Conservation (phyloP, 2,329 filamentous ascomycete species). For the Microcyclosporella mali region DNA sequence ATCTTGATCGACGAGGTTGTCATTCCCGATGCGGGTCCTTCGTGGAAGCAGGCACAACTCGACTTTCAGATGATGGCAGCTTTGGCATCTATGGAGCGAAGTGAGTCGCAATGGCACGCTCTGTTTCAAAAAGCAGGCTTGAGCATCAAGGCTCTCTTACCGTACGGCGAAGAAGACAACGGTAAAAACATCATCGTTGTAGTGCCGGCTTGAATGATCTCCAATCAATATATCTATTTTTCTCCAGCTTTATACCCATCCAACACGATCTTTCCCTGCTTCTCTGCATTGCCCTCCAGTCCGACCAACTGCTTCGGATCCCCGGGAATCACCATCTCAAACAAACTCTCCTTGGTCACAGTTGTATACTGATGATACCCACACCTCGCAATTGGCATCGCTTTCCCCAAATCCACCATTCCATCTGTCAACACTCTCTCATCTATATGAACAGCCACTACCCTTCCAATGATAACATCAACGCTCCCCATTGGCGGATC, state of each 20-base stretch:
- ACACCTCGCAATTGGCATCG: slow-evolving; percentile 54
- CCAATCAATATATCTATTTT: neutral
- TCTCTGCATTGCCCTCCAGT: slow-evolving; percentile 29
- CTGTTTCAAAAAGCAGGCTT: slow-evolving; percentile 9
- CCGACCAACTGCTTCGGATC: slow-evolving; percentile 30
- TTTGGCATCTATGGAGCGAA: slow-evolving; percentile 9
- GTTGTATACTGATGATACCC: slow-evolving; percentile 57
- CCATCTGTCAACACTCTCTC: slow-evolving; percentile 51
- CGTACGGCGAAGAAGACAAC: slow-evolving; percentile 2
- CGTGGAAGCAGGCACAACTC: slow-evolving; percentile 5
- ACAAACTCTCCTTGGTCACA: slow-evolving; percentile 44
- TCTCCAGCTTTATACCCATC: slow-evolving; percentile 15
- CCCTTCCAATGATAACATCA: slow-evolving; percentile 53
- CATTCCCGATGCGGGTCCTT: slow-evolving; percentile 4
- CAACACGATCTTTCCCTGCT: slow-evolving; percentile 30
- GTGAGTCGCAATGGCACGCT: slow-evolving; percentile 7
- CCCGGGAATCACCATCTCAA: slow-evolving; percentile 49
- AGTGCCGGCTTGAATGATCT: neutral
- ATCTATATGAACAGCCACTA: slow-evolving; percentile 53
- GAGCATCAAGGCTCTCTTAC: slow-evolving; percentile 4
- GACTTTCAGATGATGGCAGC: slow-evolving; percentile 14
- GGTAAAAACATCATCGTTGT: slow-evolving; percentile 10
- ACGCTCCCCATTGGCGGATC: slow-evolving; percentile 53
- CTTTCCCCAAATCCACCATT: slow-evolving; percentile 51
- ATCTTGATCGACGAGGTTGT: slow-evolving; percentile 7